phyloP scores from a whole-genome alignment of 177 flowering plant genomes.

The Telopea speciosissima region DNA sequence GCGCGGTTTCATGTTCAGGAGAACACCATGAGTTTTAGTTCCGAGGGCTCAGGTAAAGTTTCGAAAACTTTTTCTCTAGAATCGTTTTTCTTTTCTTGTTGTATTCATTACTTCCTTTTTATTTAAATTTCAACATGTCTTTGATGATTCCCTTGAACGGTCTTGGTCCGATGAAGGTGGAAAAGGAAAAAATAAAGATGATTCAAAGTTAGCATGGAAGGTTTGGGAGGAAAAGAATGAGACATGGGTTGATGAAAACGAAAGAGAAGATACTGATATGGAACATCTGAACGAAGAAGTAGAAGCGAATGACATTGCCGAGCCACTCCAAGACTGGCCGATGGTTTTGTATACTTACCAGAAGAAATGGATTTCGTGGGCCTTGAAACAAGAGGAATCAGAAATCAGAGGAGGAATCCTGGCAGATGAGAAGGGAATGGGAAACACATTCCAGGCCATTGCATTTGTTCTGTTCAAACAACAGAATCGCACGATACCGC shows the following conservation, averaged over 20 bases:
- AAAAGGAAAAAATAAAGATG: constrained; percentile 10
- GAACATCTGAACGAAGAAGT: constrained; percentile 13
- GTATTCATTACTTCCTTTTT: no score
- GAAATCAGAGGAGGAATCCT: constrained; percentile 72
- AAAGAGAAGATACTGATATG: constrained; percentile 29
- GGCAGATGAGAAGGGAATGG: constrained; percentile 99
- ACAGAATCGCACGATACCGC: constrained; percentile 1
- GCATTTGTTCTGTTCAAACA: constrained; percentile 83
- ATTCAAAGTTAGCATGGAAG: constrained; percentile 59
- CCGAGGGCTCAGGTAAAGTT: no score
- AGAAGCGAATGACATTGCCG: constrained; percentile 41
- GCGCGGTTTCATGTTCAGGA: no score
- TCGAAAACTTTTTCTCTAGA: no score
- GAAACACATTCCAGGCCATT: constrained; percentile 95
- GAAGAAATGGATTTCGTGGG: constrained; percentile 95
- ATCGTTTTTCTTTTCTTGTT: no score
- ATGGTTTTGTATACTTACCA: constrained; percentile 72
- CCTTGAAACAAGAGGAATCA: constrained; percentile 80
- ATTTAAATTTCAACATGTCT: no score
- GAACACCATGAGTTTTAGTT: no score
- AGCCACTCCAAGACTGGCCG: constrained; percentile 49
- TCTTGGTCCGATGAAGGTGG: not conserved
- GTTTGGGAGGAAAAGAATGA: constrained; percentile 60
- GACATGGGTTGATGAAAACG: constrained; percentile 46
- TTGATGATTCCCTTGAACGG: no score